Evolutionary conservation across 345 rosid species (phyloP).

Genomic region (Alliaria petiolata): DNA sequence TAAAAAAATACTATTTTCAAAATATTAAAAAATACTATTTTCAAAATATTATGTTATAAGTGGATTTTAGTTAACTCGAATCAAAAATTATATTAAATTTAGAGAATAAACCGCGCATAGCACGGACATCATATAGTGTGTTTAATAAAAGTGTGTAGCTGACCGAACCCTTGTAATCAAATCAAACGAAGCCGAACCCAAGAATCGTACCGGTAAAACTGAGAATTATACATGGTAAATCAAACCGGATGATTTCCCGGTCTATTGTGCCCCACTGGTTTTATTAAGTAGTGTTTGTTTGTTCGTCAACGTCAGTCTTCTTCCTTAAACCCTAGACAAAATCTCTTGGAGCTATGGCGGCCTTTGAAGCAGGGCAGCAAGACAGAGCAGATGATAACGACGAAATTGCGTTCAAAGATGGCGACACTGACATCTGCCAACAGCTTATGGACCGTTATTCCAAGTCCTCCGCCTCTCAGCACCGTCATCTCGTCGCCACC

Average conservation of each 20-base stretch:
- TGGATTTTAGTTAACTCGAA: too few relatives aligned
- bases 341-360: constrained; percentile 25
- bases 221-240: background rate
- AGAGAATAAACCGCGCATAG: background rate
- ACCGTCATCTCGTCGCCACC: constrained; percentile 86
- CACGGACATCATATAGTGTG: too few relatives aligned
- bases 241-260: constrained; percentile 19
- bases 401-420: constrained; percentile 36
- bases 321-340: constrained; percentile 34
- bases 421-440: constrained; percentile 61
- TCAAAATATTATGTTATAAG: too few relatives aligned
- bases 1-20: too few relatives aligned
- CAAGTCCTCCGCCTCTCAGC: constrained; percentile 76
- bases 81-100: background rate
- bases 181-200: background rate
- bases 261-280: background rate
- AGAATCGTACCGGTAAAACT: background rate
- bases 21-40: too few relatives aligned
- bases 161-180: too few relatives aligned
- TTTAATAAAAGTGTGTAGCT: too few relatives aligned
- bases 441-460: constrained; percentile 90
- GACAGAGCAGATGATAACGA: constrained; percentile 32
- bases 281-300: background rate
- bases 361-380: constrained; percentile 18
- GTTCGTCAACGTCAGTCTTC: background rate